These are phyloP conservation scores for Ceratocystis smalleyi DNA, from an alignment of 2,329 filamentous ascomycete species.

Conservation along the genomic window DNA sequence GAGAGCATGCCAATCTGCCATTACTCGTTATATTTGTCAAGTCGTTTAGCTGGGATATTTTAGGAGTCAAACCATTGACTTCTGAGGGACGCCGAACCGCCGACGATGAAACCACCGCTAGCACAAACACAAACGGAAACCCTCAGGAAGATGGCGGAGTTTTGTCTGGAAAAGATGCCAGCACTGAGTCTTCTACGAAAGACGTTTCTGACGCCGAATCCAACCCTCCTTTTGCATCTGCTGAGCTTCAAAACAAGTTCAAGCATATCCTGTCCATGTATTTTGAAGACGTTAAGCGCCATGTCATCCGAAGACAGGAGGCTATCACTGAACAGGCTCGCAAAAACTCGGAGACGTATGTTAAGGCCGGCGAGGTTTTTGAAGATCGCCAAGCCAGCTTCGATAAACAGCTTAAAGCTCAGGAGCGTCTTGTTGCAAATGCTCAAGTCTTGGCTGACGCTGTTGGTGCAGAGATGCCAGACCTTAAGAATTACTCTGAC, in stretches of 20 bases:
- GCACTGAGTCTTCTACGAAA: constrained; percentile 12
- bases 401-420: constrained; percentile 80
- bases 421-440: constrained; percentile 80
- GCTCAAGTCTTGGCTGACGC: constrained; percentile 82
- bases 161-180: constrained; percentile 17
- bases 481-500: constrained; percentile 70
- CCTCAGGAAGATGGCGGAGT: constrained; percentile 2
- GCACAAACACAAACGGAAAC: constrained; percentile 30
- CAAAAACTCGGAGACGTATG: constrained; percentile 93
- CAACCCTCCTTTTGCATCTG: constrained; percentile 58
- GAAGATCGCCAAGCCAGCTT: constrained; percentile 93
- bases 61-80: constrained; percentile 58
- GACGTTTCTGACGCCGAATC: constrained; percentile 26
- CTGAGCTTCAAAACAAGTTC: constrained; percentile 73
- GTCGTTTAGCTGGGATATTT: constrained; percentile 85
- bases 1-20: constrained; percentile 80
- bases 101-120: constrained; percentile 54
- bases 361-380: constrained; percentile 96
- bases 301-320: constrained; percentile 83
- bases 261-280: constrained; percentile 73
- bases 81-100: constrained; percentile 70
- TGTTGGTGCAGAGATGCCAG: constrained; percentile 82
- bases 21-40: constrained; percentile 92
- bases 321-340: constrained; percentile 72
- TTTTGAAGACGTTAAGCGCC: constrained; percentile 80